Percentiles rank a stretch among this genome's conserved stretches.
Conservation (phyloP, 164 flowering plant species). For the Saururus chinensis region DNA sequence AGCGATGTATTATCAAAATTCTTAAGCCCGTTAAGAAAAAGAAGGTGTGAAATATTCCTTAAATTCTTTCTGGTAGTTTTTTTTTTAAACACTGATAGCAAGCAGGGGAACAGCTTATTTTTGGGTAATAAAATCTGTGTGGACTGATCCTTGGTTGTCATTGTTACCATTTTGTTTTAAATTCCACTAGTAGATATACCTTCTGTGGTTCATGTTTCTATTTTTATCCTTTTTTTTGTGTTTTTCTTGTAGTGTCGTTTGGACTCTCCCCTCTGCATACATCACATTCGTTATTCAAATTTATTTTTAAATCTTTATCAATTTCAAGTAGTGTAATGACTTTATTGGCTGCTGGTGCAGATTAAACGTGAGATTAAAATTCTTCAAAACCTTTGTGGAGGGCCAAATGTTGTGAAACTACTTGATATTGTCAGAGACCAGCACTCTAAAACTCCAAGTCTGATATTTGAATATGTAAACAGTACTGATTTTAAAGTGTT, state of each 20-base stretch:
- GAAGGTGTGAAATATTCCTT: slow-evolving; percentile 29
- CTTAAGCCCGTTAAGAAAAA: slow-evolving; percentile 82
- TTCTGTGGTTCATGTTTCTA: too few relatives aligned
- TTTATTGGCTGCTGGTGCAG: slow-evolving; percentile 11
- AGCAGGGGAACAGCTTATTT: too few relatives aligned
- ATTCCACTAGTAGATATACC: too few relatives aligned
- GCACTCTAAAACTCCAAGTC: neutral
- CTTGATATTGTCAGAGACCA: neutral
- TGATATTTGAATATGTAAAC: neutral
- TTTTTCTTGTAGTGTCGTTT: too few relatives aligned
- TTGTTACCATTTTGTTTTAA: too few relatives aligned
- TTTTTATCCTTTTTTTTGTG: too few relatives aligned
- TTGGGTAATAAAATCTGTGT: too few relatives aligned
- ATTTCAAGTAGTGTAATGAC: slow-evolving; percentile 3
- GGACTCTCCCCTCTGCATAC: too few relatives aligned
- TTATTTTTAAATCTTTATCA: too few relatives aligned
- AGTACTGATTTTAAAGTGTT: neutral
- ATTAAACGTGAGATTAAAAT: neutral
- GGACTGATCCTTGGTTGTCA: too few relatives aligned
- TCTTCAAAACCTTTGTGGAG: neutral
- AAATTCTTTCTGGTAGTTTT: neutral
- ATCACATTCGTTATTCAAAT: too few relatives aligned
- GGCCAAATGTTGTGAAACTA: neutral
- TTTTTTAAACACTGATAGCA: too few relatives aligned
- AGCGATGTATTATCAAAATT: slow-evolving; percentile 60